Evolutionary conservation across 2,329 filamentous ascomycete species (phyloP).

Genomic region (Diplodia mutila): DNA sequence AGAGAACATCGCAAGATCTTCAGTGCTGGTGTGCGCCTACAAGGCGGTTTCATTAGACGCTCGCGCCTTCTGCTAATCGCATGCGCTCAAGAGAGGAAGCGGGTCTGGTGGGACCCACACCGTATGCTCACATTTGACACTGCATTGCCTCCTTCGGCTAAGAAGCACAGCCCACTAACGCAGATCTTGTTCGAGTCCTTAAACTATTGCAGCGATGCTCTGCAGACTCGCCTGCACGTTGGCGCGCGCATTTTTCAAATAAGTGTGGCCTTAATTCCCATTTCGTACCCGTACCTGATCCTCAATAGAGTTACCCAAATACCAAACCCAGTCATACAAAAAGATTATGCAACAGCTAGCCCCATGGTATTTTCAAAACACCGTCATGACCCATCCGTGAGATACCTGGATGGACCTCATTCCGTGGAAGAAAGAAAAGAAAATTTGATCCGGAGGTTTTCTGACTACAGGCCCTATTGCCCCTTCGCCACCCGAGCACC

Average conservation of each 20-base stretch:
- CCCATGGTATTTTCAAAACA: constrained; percentile 18
- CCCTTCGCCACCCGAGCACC: neutral
- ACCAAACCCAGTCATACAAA: neutral
- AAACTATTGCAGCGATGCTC: neutral
- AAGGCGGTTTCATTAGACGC: constrained; percentile 2
- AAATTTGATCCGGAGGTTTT: neutral
- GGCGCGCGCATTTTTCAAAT: neutral
- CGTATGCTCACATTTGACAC: neutral
- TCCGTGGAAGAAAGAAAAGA: neutral
- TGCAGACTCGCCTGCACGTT: neutral
- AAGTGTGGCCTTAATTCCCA: neutral
- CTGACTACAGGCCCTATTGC: neutral
- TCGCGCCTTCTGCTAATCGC: neutral
- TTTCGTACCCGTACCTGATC: neutral
- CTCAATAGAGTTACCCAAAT: neutral
- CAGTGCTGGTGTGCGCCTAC: neutral
- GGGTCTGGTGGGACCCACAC: neutral
- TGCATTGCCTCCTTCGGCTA: neutral
- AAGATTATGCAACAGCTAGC: neutral
- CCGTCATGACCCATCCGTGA: neutral
- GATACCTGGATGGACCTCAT: neutral
- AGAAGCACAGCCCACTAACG: neutral
- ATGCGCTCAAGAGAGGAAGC: neutral
- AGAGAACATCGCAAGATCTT: neutral
- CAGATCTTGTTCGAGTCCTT: neutral